A percentile compares a stretch with the other conserved stretches of the same genome.
Conservation (phyloP, 805 yeast species). For the Pichia nanzhaoensis region DNA sequence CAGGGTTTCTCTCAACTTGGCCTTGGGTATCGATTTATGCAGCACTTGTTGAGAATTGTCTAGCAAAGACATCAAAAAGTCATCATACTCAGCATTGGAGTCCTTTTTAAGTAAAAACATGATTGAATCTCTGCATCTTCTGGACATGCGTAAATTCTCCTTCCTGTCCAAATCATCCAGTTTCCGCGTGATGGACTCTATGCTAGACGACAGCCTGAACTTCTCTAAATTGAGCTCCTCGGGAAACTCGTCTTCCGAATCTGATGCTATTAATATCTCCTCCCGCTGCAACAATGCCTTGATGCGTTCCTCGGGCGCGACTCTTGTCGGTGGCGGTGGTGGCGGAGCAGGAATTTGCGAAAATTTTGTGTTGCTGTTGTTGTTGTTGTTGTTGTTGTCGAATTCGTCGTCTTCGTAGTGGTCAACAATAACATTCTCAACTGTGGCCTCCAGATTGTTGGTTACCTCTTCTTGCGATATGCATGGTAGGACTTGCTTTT, state of each 20-base stretch:
- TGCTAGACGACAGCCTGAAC: slow-evolving; percentile 15
- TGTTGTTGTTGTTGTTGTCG: too few relatives aligned
- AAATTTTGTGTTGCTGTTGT: too few relatives aligned
- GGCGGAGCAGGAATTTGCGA: slow-evolving; percentile 8
- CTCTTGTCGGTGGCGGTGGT: slow-evolving; percentile 1
- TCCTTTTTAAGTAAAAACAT: background rate
- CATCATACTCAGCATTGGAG: background rate
- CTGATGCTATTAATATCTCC: slow-evolving; percentile 8
- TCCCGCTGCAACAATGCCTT: background rate
- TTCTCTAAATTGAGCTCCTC: slow-evolving; percentile 15
- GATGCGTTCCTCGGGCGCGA: slow-evolving; percentile 1
- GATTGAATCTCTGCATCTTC: slow-evolving; percentile 6
- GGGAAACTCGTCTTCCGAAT: slow-evolving; percentile 8
- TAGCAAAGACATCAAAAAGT: background rate
- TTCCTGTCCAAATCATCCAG: background rate
- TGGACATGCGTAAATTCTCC: background rate
- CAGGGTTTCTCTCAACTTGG: background rate
- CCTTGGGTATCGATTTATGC: background rate
- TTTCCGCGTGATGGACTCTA: slow-evolving; percentile 1
- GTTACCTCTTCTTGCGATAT: slow-evolving; percentile 7
- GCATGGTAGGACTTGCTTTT: slow-evolving; percentile 4
- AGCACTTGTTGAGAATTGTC: background rate
- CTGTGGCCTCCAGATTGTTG: background rate
- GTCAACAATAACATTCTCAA: too few relatives aligned
- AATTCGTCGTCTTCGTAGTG: too few relatives aligned